These are phyloP conservation scores for Hortiboletus campestris DNA, from an alignment of 768 basidiomycete genomes.

Conservation along the genomic window DNA sequence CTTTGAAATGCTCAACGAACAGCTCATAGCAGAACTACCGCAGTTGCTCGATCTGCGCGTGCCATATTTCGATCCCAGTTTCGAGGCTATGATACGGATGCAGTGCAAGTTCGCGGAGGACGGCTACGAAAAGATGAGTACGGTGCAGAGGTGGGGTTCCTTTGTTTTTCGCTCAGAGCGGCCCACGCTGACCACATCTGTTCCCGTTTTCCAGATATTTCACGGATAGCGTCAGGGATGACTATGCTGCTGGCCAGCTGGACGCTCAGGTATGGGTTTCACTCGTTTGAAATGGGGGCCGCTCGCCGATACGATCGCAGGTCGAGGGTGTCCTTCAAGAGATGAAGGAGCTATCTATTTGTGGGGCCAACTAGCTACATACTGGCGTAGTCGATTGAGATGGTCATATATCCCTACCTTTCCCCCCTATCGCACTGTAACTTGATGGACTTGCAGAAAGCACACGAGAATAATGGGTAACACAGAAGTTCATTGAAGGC, in stretches of 20 bases:
- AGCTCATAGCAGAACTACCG: constrained; percentile 87
- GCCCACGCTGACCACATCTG: not conserved
- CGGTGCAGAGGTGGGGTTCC: constrained; percentile 73
- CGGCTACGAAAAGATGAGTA: constrained; percentile 94
- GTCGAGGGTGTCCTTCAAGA: constrained; percentile 97
- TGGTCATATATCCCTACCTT: constrained; percentile 8
- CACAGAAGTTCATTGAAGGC: constrained; percentile 8
- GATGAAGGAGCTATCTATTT: constrained; percentile 95
- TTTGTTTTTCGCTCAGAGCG: not conserved
- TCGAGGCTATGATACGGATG: constrained; percentile 98
- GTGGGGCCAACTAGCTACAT: constrained; percentile 53
- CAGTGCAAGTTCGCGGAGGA: constrained; percentile 98
- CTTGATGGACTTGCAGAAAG: not conserved
- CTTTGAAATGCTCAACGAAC: constrained; percentile 90
- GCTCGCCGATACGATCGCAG: constrained; percentile 34
- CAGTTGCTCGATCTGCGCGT: constrained; percentile 92
- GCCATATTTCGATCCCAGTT: constrained; percentile 97
- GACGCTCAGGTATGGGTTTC: constrained; percentile 73
- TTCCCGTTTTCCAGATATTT: constrained; percentile 62
- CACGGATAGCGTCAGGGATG: constrained; percentile 85
- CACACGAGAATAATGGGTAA: constrained; percentile 7
- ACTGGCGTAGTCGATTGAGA: not conserved
- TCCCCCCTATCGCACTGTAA: not conserved
- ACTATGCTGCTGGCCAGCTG: constrained; percentile 94
- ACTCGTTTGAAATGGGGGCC: not conserved